These are phyloP conservation scores for Anethum foeniculum DNA, from an alignment of 140 eudicot genomes.

Conservation along the genomic window DNA sequence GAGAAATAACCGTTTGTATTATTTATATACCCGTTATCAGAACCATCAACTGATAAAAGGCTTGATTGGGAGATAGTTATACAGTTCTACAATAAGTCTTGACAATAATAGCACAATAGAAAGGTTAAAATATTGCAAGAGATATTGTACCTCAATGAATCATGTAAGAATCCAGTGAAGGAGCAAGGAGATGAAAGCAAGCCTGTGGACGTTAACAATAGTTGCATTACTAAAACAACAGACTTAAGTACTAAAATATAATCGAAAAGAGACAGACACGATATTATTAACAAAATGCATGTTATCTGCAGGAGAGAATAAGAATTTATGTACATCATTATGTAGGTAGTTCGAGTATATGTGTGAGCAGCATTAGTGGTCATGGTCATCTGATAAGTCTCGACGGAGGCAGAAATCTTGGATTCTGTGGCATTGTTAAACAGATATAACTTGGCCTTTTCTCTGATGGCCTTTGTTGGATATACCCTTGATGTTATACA, in stretches of 20 bases:
- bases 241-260: too few species aligned
- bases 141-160: background rate
- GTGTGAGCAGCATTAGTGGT: conserved; percentile 18
- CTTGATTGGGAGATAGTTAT: background rate
- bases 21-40: background rate
- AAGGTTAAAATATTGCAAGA: background rate
- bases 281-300: background rate
- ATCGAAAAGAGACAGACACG: too few species aligned
- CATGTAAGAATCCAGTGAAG: background rate
- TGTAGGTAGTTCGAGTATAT: background rate
- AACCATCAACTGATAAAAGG: background rate
- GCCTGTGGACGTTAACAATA: background rate
- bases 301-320: background rate
- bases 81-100: background rate
- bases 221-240: background rate
- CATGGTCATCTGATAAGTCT: conserved; percentile 62
- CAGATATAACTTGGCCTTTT: conserved; percentile 46
- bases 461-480: conserved; percentile 60
- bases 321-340: background rate
- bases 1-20: background rate
- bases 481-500: conserved; percentile 72
- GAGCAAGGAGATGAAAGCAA: conserved; percentile 2
- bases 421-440: conserved; percentile 77
- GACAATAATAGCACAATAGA: background rate
- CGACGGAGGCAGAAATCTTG: conserved; percentile 42